Evolutionary conservation across 768 basidiomycete genomes (phyloP).

Genomic region (Lactarius hatsudake): DNA sequence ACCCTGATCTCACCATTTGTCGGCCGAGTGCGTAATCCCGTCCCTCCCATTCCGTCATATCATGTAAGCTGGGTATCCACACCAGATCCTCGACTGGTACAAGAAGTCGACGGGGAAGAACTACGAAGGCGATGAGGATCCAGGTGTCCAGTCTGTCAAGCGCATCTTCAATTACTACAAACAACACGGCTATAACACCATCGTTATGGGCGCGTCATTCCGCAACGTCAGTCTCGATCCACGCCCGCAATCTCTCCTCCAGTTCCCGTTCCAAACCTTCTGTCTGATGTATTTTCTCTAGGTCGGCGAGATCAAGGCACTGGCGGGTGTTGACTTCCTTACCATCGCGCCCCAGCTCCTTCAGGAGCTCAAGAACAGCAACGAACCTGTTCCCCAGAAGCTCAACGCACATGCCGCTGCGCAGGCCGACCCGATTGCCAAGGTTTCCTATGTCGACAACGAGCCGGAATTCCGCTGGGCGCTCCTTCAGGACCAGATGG

Average conservation of each 20-base stretch:
- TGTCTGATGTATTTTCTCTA: slow-evolving; percentile 32
- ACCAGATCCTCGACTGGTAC: slow-evolving; percentile 97
- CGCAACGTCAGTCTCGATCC: slow-evolving; percentile 68
- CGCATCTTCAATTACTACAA: slow-evolving; percentile 99
- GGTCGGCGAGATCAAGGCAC: slow-evolving; percentile 88
- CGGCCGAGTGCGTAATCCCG: slow-evolving; percentile 69
- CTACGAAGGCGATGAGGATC: slow-evolving; percentile 90
- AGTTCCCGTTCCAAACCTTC: background rate
- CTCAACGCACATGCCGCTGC: slow-evolving; percentile 65
- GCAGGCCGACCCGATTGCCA: slow-evolving; percentile 60
- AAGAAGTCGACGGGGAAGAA: slow-evolving; percentile 83
- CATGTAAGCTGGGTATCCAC: slow-evolving; percentile 23
- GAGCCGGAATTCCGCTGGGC: slow-evolving; percentile 96
- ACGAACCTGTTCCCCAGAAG: slow-evolving; percentile 76
- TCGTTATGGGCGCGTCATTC: slow-evolving; percentile 99
- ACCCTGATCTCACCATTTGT: slow-evolving; percentile 99
- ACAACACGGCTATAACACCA: slow-evolving; percentile 96
- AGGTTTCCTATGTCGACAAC: slow-evolving; percentile 85
- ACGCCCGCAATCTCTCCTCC: background rate
- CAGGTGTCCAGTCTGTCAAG: slow-evolving; percentile 93
- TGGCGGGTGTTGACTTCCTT: slow-evolving; percentile 97
- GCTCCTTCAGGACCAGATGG: slow-evolving; percentile 91
- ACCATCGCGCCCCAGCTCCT: slow-evolving; percentile 91
- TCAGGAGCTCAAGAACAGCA: slow-evolving; percentile 87
- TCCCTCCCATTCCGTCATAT: slow-evolving; percentile 4